phyloP scores from a whole-genome alignment of 306 rosid genomes.

The Erythrophleum fordii region DNA sequence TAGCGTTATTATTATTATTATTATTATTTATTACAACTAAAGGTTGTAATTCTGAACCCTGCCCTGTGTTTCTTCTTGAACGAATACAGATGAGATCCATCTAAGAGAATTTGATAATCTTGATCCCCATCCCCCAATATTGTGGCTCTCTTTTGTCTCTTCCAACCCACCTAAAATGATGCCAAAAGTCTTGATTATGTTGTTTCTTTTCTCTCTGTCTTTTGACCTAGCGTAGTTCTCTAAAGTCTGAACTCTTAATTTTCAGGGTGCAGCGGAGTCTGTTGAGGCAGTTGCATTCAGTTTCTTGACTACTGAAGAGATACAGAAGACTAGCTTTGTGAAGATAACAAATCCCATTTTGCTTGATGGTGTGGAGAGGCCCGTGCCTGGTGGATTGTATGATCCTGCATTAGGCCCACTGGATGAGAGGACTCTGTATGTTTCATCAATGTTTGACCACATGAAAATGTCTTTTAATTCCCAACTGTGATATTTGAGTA shows the following conservation, averaged over 20 bases:
- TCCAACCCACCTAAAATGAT: not conserved
- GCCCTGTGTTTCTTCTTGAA: too few species aligned
- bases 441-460: not conserved
- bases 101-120: not conserved
- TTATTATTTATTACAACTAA: not conserved
- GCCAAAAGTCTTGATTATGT: not conserved
- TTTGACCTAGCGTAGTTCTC: not conserved
- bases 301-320: conserved; percentile 66
- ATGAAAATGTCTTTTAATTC: not conserved
- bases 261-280: conserved; percentile 65
- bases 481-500: not conserved
- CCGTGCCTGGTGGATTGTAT: conserved; percentile 71
- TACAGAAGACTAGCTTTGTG: conserved; percentile 56
- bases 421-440: conserved; percentile 58
- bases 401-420: conserved; percentile 87
- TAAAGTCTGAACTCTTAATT: not conserved
- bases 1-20: not conserved
- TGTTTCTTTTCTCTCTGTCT: not conserved
- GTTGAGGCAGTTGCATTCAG: conserved; percentile 67
- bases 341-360: conserved; percentile 55
- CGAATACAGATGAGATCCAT: not conserved
- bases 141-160: not conserved
- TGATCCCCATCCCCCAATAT: not conserved
- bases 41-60: not conserved
- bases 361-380: conserved; percentile 46